phyloP scores from a whole-genome alignment of 2,329 filamentous ascomycete species.

The Zymoseptoria pseudotritici region DNA sequence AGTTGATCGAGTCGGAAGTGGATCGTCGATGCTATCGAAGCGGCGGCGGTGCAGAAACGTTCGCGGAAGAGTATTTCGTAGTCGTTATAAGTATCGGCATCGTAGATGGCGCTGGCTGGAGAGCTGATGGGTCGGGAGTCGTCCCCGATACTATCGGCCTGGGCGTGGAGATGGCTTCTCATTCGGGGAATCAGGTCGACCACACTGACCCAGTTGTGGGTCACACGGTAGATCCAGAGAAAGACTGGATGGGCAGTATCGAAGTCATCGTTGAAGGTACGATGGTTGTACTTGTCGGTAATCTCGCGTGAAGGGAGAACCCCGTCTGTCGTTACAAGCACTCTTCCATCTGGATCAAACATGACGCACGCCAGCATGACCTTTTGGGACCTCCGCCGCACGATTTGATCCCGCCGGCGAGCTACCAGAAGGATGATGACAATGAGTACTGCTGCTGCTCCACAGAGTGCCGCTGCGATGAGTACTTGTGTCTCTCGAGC shows the following conservation, averaged over 20 bases:
- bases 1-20: constrained; percentile 27
- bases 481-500: constrained; percentile 61
- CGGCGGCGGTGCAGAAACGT: constrained; percentile 72
- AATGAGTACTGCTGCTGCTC: constrained; percentile 30
- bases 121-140: constrained; percentile 23
- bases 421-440: constrained; percentile 32
- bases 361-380: constrained; percentile 53
- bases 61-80: constrained; percentile 75
- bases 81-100: constrained; percentile 54
- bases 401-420: constrained; percentile 30
- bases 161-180: constrained; percentile 57
- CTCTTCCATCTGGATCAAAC: constrained; percentile 58
- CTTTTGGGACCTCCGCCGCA: constrained; percentile 44
- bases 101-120: constrained; percentile 32
- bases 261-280: constrained; percentile 65
- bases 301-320: constrained; percentile 66
- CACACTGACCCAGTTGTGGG: constrained; percentile 67
- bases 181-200: constrained; percentile 63
- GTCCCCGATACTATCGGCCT: constrained; percentile 28
- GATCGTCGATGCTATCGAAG: constrained; percentile 62
- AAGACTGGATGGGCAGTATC: constrained; percentile 70
- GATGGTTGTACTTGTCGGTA: constrained; percentile 63
- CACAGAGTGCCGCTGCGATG: constrained; percentile 58
- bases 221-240: constrained; percentile 79
- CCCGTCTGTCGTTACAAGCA: constrained; percentile 64